Evolutionary conservation across 805 yeast species (phyloP), one percentile per base, ranked within the genome.

Genomic region (Teunomyces lycoperdinae): DNA sequence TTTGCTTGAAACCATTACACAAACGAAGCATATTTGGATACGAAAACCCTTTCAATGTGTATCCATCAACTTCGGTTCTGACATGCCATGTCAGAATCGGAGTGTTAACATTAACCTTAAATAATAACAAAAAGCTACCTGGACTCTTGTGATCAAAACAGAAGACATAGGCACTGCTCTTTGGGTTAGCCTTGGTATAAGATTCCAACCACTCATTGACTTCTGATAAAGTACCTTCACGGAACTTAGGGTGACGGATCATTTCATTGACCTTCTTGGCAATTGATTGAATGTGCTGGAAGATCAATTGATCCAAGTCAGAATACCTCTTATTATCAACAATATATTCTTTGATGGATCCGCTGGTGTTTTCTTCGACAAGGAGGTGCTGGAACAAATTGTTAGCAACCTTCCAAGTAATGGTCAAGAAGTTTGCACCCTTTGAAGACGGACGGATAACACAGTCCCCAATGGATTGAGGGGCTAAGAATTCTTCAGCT

Each of bases 321-420:
- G 85, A 79, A 64, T 88, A 92, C 43, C 76, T 73, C 57, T 78
- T 78, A 27, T 76, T 76, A 32, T 89, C 97, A 39, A 92, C 90
- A 36, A 85, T 61, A 51, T 68, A 79, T 51, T 70, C 73, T 50
- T 70, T 71, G 10, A 48, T 42, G 51, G 80, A 81, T 45, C 79
- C 84, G 59, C 83, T 82, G 41, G 78, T 83, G 42, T 78, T 77
- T 67, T 94, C 98, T 52, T 83, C 74, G 41, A 94, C 87, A 57
- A 90, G 94, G 53, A 94, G 73, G 64, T 94, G 98, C 64, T 94
- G 98, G 70, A 86, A 94, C 52, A 92, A 70, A 63, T 85, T 87
- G 62, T 88, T 92, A 50, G 88, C 94, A 41, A 94, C 91, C 64
- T 94, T 94, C 97, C 98, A 94, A 0, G 99, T 92, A 36, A 92